Percentiles rank a stretch among this genome's conserved stretches.
Evolutionary conservation across 2,329 filamentous ascomycete species (phyloP).

Genomic region (Chaetothyriales sp.): DNA sequence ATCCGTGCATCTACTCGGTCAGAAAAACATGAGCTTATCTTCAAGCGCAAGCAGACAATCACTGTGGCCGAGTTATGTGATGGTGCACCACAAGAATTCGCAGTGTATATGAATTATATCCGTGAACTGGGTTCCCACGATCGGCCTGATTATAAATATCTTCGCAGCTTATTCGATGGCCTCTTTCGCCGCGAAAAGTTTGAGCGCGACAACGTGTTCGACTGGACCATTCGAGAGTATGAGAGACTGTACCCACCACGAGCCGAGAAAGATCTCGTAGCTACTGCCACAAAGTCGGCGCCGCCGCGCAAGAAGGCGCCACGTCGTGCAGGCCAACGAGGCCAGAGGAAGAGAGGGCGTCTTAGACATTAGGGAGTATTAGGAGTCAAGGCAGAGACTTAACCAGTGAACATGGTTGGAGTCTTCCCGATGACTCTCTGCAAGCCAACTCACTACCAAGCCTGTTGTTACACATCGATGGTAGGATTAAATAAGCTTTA

Average conservation of each 20-base stretch:
- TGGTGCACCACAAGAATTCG: slow-evolving; percentile 15
- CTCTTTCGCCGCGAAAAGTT: slow-evolving; percentile 13
- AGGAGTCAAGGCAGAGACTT: too few species aligned
- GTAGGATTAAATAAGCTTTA: too few species aligned
- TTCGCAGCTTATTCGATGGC: slow-evolving; percentile 11
- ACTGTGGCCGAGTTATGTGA: slow-evolving; percentile 14
- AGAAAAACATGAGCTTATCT: slow-evolving; percentile 5
- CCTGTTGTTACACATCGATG: too few species aligned
- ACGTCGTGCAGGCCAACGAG: too few species aligned
- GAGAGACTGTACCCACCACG: not conserved
- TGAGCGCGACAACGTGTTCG: slow-evolving; percentile 16
- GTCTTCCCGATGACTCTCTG: too few species aligned
- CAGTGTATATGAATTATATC: slow-evolving; percentile 13
- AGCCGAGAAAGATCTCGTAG: too few species aligned
- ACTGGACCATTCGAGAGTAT: slow-evolving; percentile 16
- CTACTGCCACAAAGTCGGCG: too few species aligned
- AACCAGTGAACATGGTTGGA: too few species aligned
- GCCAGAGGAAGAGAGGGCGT: too few species aligned
- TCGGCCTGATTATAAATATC: slow-evolving; percentile 14
- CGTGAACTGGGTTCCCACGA: slow-evolving; percentile 7
- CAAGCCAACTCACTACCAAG: too few species aligned
- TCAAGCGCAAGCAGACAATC: slow-evolving; percentile 16
- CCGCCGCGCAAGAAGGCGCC: too few species aligned
- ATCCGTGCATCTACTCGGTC: slow-evolving; percentile 37
- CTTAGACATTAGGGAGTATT: too few species aligned